Evolutionary conservation across 2,329 filamentous ascomycete species (phyloP), one percentile per base, ranked within the genome.

Genomic region (Pleoardoris graminearum): DNA sequence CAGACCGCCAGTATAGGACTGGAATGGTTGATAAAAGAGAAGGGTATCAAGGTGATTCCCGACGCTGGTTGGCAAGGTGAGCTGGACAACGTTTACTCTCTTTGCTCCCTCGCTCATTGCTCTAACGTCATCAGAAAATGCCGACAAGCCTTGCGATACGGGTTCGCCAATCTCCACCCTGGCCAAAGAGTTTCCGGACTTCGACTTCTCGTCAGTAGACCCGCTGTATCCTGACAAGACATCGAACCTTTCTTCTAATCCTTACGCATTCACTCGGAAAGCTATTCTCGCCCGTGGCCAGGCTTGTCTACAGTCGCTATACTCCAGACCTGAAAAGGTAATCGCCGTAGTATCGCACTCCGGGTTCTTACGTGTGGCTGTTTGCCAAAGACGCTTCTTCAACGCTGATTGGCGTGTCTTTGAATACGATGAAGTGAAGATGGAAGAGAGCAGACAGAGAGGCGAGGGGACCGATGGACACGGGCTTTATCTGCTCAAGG

Each of bases 401-500:
- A 88, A 88, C 56, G 82, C 81, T 10, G 85, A 88, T 61, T 88
- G 84, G 68, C 79, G 85, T 11, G 74, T 87, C 25, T 88, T 87
- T 61, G 78, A 82, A 16, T 84, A 85, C 58, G 76, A 70, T 2
- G 70, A 71, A 4, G 71, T 66, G 3, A 78, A 82, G 64, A 78
- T 79, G 65, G 72, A 77, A 45, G 70, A 72, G 58, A 79, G 74
- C 11, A 63, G 60, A 47, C 65, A 64, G 29, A 62, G 48, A 11
- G 59, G 55, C 3, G 78, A 64, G 47, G 62, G 79, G 81, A 65
- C 76, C 74, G 63, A 75, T 76, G 50, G 66, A 63, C 53, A 80
- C 14, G 57, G 55, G 3, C 14, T 56, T 25, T 72, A 45, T 62
- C 49, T 67, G 19, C 42, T 73, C 75, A 69, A 62, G 48, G 81